Conservation (phyloP, 176 grass and related monocot species). For the Ananas comosus region DNA sequence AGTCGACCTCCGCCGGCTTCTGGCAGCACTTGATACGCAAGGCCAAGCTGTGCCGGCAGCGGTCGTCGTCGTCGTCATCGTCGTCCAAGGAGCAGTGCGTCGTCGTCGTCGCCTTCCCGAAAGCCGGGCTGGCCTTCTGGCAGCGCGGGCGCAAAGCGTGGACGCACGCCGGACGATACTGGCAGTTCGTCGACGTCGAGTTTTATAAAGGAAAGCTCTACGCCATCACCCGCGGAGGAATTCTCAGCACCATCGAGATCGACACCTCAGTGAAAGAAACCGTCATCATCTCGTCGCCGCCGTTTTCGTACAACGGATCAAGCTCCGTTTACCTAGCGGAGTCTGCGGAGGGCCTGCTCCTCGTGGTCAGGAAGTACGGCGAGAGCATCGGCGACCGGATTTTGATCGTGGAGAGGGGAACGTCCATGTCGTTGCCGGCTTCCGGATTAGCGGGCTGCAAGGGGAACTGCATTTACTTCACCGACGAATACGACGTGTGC, state of each 20-base stretch:
- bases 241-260: conserved; percentile 28
- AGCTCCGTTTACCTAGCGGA: conserved; percentile 16
- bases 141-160: conserved; percentile 16
- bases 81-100: background rate
- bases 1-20: background rate
- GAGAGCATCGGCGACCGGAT: conserved; percentile 2
- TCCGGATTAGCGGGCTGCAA: conserved; percentile 17
- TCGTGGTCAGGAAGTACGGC: conserved; percentile 21
- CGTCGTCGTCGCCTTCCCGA: conserved; percentile 17
- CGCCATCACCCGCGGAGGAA: conserved; percentile 25
- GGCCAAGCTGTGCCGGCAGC: conserved; percentile 22
- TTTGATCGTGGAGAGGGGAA: conserved; percentile 21
- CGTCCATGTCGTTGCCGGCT: conserved; percentile 11
- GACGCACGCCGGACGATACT: conserved; percentile 23
- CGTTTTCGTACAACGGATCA: conserved; percentile 1
- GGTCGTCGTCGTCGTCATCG: background rate
- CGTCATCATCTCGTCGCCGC: conserved; percentile 11
- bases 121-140: conserved; percentile 26
- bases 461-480: conserved; percentile 20
- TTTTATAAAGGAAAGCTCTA: conserved; percentile 24
- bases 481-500: conserved; percentile 10
- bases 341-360: conserved; percentile 8
- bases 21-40: conserved; percentile 25
- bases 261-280: conserved; percentile 4
- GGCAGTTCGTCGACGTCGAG: conserved; percentile 22